Evolutionary conservation across 2,329 filamentous ascomycete genomes (phyloP).

Genomic region (Metarhizium album): DNA sequence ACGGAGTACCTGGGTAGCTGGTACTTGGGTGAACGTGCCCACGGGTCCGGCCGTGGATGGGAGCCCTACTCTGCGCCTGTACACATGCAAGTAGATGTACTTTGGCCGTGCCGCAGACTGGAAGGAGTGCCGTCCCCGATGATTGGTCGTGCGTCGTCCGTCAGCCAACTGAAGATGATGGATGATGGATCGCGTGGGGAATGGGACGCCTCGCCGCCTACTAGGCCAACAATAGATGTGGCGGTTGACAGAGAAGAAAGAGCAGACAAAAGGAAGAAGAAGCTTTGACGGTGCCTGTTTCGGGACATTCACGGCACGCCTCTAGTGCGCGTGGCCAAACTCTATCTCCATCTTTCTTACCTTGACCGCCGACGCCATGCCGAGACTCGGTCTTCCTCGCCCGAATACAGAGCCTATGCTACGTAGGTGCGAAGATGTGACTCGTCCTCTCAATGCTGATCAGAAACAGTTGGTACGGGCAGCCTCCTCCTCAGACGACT

Average conservation of each 20-base stretch:
- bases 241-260: too few relatives aligned
- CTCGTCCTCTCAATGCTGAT: constrained; percentile 1
- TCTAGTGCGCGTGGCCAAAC: too few relatives aligned
- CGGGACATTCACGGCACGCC: background rate
- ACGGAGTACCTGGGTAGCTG: background rate
- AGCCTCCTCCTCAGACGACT: constrained; percentile 32
- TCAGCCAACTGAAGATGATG: background rate
- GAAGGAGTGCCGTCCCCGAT: background rate
- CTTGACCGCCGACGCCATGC: background rate
- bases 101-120: background rate
- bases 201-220: too few relatives aligned
- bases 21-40: too few relatives aligned
- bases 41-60: too few relatives aligned
- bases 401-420: too few relatives aligned
- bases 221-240: background rate
- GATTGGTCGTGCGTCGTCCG: background rate
- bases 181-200: too few relatives aligned
- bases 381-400: too few relatives aligned
- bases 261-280: too few relatives aligned
- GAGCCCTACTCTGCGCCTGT: too few relatives aligned
- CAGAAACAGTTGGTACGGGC: constrained; percentile 26
- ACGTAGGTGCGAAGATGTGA: background rate
- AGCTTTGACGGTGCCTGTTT: too few relatives aligned
- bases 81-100: too few relatives aligned
- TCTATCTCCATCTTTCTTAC: background rate